These are phyloP conservation scores for Colletotrichum aenigma DNA, from an alignment of 2,329 filamentous ascomycete genomes.

Conservation along the genomic window DNA sequence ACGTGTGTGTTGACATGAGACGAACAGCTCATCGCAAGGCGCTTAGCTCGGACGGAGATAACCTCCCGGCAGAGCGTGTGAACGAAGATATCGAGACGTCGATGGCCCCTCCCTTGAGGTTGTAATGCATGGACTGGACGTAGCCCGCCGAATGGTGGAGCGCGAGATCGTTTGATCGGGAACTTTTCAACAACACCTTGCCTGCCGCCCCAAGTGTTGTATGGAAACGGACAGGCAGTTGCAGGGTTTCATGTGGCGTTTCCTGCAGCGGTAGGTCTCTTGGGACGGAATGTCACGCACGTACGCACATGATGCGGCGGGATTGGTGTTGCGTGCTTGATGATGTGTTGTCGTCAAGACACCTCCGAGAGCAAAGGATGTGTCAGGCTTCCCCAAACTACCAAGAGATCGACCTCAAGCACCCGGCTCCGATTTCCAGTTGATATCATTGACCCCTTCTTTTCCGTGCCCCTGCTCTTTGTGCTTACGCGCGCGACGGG, in stretches of 20 bases:
- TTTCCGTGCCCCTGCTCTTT: background rate
- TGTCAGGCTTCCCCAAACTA: background rate
- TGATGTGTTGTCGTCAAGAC: background rate
- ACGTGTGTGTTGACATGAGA: background rate
- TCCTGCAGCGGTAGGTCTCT: background rate
- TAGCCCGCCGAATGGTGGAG: background rate
- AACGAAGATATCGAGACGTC: background rate
- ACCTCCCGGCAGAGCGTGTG: background rate
- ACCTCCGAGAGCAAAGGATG: background rate
- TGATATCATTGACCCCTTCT: background rate
- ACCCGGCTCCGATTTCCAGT: background rate
- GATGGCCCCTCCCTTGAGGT: background rate
- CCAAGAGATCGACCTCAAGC: background rate
- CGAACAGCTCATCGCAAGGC: conserved; percentile 12
- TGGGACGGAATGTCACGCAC: background rate
- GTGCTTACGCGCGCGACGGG: background rate
- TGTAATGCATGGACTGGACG: background rate
- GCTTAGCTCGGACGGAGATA: background rate
- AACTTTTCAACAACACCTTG: background rate
- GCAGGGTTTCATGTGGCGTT: background rate
- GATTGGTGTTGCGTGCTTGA: background rate
- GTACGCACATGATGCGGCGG: background rate
- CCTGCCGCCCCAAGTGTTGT: background rate
- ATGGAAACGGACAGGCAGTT: background rate
- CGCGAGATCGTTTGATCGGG: background rate